A percentile compares a stretch with the other conserved stretches of the same genome.
Evolutionary conservation across 306 rosid species (phyloP).

Genomic region (Glycyrrhiza uralensis): DNA sequence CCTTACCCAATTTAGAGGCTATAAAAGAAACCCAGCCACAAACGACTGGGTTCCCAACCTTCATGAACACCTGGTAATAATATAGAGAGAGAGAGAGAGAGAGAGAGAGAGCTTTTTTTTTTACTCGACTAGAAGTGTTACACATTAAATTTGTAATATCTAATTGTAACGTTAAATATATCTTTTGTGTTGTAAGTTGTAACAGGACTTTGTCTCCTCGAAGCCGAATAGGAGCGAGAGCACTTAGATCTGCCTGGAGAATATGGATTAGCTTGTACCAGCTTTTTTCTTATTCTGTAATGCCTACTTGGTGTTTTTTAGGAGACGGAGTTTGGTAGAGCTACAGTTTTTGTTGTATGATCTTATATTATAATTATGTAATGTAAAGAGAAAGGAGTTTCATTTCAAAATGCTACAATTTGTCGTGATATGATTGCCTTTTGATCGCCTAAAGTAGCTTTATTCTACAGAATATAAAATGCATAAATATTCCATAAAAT

Average conservation of each 20-base stretch:
- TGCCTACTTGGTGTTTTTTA: not conserved
- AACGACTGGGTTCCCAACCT: slow-evolving; percentile 71
- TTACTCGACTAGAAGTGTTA: too few species aligned
- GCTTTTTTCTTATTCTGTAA: not conserved
- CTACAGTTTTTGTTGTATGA: not conserved
- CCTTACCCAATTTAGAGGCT: not conserved
- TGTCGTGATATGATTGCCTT: not conserved
- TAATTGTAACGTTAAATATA: not conserved
- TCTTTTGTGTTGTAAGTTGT: not conserved
- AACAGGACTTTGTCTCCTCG: not conserved
- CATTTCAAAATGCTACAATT: not conserved
- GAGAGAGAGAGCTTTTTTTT: too few species aligned
- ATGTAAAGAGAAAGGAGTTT: not conserved
- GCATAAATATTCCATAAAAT: too few species aligned
- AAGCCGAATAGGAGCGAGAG: slow-evolving; percentile 22
- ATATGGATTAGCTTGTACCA: not conserved
- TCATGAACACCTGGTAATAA: slow-evolving; percentile 37
- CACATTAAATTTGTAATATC: not conserved
- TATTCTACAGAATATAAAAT: too few species aligned
- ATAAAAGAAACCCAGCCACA: slow-evolving; percentile 76
- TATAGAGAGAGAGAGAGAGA: not conserved
- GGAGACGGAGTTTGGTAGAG: not conserved
- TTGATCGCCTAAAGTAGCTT: not conserved
- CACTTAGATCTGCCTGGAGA: not conserved
- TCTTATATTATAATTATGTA: not conserved